Percentiles rank a stretch among this genome's conserved stretches.
Evolutionary conservation across 1,284 basidiomycete species (phyloP).

Genomic region (Leucoagaricus sp.): DNA sequence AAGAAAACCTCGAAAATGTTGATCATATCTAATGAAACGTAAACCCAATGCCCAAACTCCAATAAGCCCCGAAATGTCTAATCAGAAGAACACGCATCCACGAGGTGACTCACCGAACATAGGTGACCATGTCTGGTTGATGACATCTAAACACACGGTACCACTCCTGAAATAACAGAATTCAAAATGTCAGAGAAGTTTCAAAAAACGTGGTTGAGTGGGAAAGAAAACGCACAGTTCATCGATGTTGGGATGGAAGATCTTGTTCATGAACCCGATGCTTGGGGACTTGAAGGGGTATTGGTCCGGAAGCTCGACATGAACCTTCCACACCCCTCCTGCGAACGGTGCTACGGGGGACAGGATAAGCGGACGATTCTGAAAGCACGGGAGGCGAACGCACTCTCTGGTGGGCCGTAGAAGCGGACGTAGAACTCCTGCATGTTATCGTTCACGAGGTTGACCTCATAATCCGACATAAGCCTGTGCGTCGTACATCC

Average conservation of each 20-base stretch:
- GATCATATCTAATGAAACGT: slow-evolving; percentile 80
- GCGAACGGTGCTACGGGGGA: slow-evolving; percentile 85
- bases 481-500: slow-evolving; percentile 51
- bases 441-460: slow-evolving; percentile 97
- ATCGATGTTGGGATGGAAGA: slow-evolving; percentile 99
- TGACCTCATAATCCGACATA: slow-evolving; percentile 98
- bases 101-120: slow-evolving; percentile 82
- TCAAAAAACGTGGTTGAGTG: slow-evolving; percentile 1
- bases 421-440: slow-evolving; percentile 98
- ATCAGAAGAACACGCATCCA: not conserved
- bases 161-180: slow-evolving; percentile 75
- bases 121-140: slow-evolving; percentile 99
- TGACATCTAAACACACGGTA: slow-evolving; percentile 94
- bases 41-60: not conserved
- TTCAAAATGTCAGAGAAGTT: not conserved
- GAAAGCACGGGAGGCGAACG: slow-evolving; percentile 38
- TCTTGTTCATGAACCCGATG: slow-evolving; percentile 99
- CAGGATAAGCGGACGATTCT: too few relatives aligned
- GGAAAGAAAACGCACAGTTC: slow-evolving; percentile 67
- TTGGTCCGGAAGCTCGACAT: slow-evolving; percentile 98
- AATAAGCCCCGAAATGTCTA: not conserved
- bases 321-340: slow-evolving; percentile 98
- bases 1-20: slow-evolving; percentile 99
- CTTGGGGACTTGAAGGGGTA: slow-evolving; percentile 99
- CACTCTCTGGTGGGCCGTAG: slow-evolving; percentile 93